Evolutionary conservation across 176 grass and related monocot genomes (phyloP).

Genomic region (Lolium rigidum): DNA sequence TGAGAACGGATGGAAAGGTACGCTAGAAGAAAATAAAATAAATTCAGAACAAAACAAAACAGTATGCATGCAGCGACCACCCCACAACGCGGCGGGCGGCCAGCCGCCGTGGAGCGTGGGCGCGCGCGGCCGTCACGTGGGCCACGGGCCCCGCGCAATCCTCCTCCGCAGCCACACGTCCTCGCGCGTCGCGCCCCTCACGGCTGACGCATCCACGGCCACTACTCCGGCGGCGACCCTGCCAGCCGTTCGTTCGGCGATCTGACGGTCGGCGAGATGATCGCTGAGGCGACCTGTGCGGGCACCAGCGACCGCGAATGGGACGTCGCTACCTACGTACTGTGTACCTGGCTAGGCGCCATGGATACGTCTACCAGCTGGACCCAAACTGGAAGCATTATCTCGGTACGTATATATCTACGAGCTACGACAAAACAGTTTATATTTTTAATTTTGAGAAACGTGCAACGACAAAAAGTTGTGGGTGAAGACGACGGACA

Average conservation of each 20-base stretch:
- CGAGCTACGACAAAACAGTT: too few relatives aligned
- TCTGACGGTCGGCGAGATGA: not conserved
- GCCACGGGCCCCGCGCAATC: not conserved
- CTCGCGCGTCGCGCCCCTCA: too few relatives aligned
- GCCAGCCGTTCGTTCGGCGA: not conserved
- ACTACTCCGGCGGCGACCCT: not conserved
- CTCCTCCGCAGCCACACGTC: constrained; percentile 8
- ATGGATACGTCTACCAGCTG: too few relatives aligned
- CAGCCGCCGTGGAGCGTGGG: constrained; percentile 12
- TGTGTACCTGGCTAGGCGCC: too few relatives aligned
- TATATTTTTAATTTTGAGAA: too few relatives aligned
- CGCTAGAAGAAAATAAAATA: too few relatives aligned
- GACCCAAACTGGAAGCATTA: too few relatives aligned
- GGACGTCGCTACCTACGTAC: not conserved
- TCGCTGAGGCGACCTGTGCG: not conserved
- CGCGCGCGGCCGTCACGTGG: not conserved
- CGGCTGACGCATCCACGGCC: not conserved
- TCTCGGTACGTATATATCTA: too few relatives aligned
- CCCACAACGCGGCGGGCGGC: not conserved
- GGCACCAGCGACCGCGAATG: not conserved
- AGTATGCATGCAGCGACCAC: not conserved
- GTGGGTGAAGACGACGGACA: too few relatives aligned
- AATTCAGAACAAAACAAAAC: not conserved
- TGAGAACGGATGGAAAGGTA: constrained; percentile 16
- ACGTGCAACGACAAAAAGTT: too few relatives aligned